Base-by-base conservation (phyloP, 2,329 filamentous ascomycete species). In the Penicillium digitatum region DNA sequence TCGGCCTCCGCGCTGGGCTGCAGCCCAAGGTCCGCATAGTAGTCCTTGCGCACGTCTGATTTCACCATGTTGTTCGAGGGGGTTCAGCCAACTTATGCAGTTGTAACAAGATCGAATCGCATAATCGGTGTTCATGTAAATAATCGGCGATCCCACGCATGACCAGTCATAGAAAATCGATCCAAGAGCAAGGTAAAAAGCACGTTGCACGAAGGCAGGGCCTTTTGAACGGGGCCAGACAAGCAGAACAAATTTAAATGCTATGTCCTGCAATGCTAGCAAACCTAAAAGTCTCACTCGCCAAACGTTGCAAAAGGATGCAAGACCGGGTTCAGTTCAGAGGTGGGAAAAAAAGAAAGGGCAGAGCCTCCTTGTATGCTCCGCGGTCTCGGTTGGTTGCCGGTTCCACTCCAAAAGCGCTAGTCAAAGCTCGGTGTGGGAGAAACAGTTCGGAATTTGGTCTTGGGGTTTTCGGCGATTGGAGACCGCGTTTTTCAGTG, bases 1-100 rank as follows among this genome's bases (percentile, higher is more conserved):
- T 86, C 82, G 40, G 84, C 75, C 62, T 87, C 84, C 50, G 89
- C 89, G 64, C 81, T 82, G 11, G 82, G 77, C 2, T 83, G 73
- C 53, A 96, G 76, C 61, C 89, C 89, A 52, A 96, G 80, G 75
- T 95, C 90, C 58, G 85, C 87, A 75, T 96, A 95, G 74, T 94
- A 94, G 74, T 95, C 88, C 66, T 85, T 83, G 64, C 80, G 82
- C 60, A 82, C 79, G 69, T 89, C 87, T 63, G 80, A 78, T 74
- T 87, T 87, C 65, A 83, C 84, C 87, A 89, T 89, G 64, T 63
- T 81, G 76, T 69, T 64, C 48, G 50, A 37, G 35, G 50, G 49
- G 16, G 47, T 46, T 27, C 40, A 44, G 51, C 50, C 14, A 48
- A 26, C 48, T 58, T 55, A 60, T 56, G 47, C 26, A 54, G 45